Evolutionary conservation across 78 protist species (phyloP), one percentile per base, ranked within the genome.

Genomic region (Blattamonas nauphoetae): DNA sequence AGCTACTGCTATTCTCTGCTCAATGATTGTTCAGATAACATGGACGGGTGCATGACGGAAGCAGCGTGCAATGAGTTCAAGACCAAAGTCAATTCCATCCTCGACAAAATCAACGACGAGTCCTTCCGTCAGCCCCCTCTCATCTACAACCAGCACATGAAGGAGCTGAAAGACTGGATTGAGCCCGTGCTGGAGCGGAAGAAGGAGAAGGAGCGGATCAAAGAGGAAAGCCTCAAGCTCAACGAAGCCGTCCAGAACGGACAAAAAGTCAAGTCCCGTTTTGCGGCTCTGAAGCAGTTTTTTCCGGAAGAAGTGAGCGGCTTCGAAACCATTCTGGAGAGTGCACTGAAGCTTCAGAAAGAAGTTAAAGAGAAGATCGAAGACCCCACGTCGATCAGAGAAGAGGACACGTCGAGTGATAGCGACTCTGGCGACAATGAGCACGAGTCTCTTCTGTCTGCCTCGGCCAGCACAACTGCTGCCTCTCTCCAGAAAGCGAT

Each of bases 31-130:
- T 29, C 38, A 11, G 21, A 11, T 29, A 11, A 21, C 38, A 55
- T 55, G 71, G 71, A 55, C 71, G 71, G 71, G 38, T 55, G 71
- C 71, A 55, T 55, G 71, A n/a, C n/a, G n/a, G n/a, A n/a, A n/a
- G n/a, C n/a, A n/a, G n/a, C n/a, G n/a, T n/a, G n/a, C n/a, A n/a
- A n/a, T n/a, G n/a, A n/a, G n/a, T n/a, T n/a, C n/a, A n/a, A n/a
- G n/a, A n/a, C n/a, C n/a, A n/a, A n/a, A n/a, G n/a, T n/a, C n/a
- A n/a, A n/a, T n/a, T n/a, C n/a, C n/a, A n/a, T n/a, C n/a, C n/a
- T n/a, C n/a, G n/a, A n/a, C n/a, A n/a, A n/a, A n/a, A n/a, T n/a
- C n/a, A n/a, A n/a, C n/a, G n/a, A n/a, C n/a, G n/a, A n/a, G n/a
- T n/a, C n/a, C n/a, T n/a, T 55, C 71, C 71, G 71, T 21, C 71